Conservation (phyloP, 2,329 filamentous ascomycete genomes). For the Byssochlamys sp. region DNA sequence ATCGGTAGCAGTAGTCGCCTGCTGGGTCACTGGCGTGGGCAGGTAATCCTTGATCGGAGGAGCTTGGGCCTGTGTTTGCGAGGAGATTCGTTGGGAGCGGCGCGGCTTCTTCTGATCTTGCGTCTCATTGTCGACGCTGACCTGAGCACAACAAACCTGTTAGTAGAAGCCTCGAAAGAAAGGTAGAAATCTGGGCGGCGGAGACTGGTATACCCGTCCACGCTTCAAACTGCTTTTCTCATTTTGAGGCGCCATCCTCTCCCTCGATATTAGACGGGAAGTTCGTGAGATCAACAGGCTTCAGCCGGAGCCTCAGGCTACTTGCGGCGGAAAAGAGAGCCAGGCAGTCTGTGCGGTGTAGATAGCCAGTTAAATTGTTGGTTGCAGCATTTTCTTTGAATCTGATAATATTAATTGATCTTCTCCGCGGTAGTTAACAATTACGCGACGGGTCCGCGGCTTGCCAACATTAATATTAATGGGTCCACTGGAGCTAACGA, state of each 20-base stretch:
- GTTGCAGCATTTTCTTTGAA: not conserved
- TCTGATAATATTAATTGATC: not conserved
- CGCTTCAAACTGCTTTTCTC: constrained; percentile 84
- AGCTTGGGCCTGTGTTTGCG: constrained; percentile 44
- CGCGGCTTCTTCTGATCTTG: constrained; percentile 72
- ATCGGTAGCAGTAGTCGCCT: constrained; percentile 54
- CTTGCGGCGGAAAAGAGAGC: not conserved
- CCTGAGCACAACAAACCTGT: constrained; percentile 40
- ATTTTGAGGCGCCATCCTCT: constrained; percentile 37
- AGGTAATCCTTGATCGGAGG: constrained; percentile 61
- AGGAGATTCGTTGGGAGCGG: constrained; percentile 62
- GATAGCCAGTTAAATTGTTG: not conserved
- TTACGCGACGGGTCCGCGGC: not conserved
- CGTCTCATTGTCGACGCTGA: constrained; percentile 52
- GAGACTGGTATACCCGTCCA: constrained; percentile 52
- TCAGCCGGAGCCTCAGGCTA: not conserved
- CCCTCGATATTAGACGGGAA: not conserved
- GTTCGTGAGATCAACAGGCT: not conserved
- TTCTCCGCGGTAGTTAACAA: not conserved
- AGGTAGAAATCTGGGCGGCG: constrained; percentile 8
- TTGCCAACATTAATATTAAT: not conserved
- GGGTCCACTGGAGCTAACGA: not conserved
- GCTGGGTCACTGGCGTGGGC: constrained; percentile 69
- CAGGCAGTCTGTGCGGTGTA: not conserved
- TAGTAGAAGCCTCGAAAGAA: constrained; percentile 11